Evolutionary conservation across 2,329 filamentous ascomycete genomes (phyloP).

Genomic region (Fusarium sp.): DNA sequence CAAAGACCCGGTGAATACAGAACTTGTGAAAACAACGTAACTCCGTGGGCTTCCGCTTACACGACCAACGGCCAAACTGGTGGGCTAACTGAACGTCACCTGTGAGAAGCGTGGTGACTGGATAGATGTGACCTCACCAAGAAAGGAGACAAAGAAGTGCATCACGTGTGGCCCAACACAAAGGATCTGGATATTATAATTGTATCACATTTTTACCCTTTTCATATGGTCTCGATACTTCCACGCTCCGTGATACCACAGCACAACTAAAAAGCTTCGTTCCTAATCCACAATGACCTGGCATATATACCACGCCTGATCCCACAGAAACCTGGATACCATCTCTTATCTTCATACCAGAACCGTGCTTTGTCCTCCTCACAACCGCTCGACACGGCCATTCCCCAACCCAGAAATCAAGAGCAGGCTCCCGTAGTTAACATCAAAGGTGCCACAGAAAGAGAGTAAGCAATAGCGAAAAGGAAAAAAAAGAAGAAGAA

Average conservation of each 20-base stretch:
- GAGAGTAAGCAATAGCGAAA: slow-evolving; percentile 9
- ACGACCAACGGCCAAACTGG: background rate
- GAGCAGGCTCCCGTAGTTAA: slow-evolving; percentile 1
- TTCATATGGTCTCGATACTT: slow-evolving; percentile 1
- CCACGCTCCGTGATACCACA: slow-evolving; percentile 3
- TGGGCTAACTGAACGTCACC: background rate
- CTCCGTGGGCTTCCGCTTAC: background rate
- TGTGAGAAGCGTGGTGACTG: background rate
- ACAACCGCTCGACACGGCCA: slow-evolving; percentile 4
- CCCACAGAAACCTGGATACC: slow-evolving; percentile 10
- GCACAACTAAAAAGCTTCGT: slow-evolving; percentile 4
- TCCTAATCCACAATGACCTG: slow-evolving; percentile 7
- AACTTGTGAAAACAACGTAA: background rate
- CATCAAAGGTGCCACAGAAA: slow-evolving; percentile 10
- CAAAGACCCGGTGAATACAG: slow-evolving; percentile 1
- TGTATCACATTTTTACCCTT: slow-evolving; percentile 23
- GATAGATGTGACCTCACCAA: slow-evolving; percentile 5
- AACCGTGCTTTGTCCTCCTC: slow-evolving; percentile 3
- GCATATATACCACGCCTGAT: background rate
- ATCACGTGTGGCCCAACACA: background rate
- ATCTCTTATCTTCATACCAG: background rate
- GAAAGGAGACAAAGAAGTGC: slow-evolving; percentile 1
- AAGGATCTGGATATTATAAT: slow-evolving; percentile 12
- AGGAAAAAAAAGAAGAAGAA: slow-evolving; percentile 20
- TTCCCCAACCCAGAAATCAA: slow-evolving; percentile 1